Evolutionary conservation across 768 basidiomycete genomes (phyloP).

Genomic region (Suillus subaureus): DNA sequence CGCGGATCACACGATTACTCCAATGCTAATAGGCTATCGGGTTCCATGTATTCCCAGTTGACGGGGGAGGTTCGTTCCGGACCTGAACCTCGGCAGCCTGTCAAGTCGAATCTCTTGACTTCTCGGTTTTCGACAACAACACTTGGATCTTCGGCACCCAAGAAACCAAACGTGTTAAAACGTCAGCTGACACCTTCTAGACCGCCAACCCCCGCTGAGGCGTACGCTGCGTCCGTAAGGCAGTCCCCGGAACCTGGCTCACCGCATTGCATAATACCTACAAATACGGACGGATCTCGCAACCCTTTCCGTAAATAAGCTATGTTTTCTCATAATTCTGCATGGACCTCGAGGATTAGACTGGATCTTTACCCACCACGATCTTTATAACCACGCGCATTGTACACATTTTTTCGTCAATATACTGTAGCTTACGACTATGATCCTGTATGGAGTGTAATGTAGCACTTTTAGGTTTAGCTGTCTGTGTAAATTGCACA

Average conservation of each 20-base stretch:
- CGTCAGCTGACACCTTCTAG: slow-evolving; percentile 29
- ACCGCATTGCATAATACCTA: slow-evolving; percentile 45
- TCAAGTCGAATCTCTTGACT: slow-evolving; percentile 47
- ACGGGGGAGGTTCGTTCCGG: slow-evolving; percentile 62
- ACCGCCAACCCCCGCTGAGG: slow-evolving; percentile 58
- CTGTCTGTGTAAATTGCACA: not conserved
- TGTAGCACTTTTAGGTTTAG: slow-evolving; percentile 20
- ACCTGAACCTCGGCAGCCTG: slow-evolving; percentile 76
- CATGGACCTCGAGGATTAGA: slow-evolving; percentile 32
- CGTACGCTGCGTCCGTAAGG: slow-evolving; percentile 54
- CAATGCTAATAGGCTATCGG: slow-evolving; percentile 40
- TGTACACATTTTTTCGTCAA: slow-evolving; percentile 19
- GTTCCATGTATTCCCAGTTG: slow-evolving; percentile 67
- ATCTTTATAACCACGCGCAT: slow-evolving; percentile 14
- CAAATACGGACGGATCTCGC: slow-evolving; percentile 46
- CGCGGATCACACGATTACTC: slow-evolving; percentile 22
- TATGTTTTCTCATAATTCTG: slow-evolving; percentile 13
- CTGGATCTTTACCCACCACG: slow-evolving; percentile 13
- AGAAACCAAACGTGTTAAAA: slow-evolving; percentile 32
- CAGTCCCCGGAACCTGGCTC: slow-evolving; percentile 37
- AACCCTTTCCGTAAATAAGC: slow-evolving; percentile 57
- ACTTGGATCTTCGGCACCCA: slow-evolving; percentile 38
- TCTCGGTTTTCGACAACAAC: slow-evolving; percentile 55
- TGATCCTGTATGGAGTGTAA: slow-evolving; percentile 22
- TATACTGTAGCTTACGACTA: slow-evolving; percentile 11